phyloP scores from a whole-genome alignment of 2,329 filamentous ascomycete genomes.

The Penicillium brasilianum region DNA sequence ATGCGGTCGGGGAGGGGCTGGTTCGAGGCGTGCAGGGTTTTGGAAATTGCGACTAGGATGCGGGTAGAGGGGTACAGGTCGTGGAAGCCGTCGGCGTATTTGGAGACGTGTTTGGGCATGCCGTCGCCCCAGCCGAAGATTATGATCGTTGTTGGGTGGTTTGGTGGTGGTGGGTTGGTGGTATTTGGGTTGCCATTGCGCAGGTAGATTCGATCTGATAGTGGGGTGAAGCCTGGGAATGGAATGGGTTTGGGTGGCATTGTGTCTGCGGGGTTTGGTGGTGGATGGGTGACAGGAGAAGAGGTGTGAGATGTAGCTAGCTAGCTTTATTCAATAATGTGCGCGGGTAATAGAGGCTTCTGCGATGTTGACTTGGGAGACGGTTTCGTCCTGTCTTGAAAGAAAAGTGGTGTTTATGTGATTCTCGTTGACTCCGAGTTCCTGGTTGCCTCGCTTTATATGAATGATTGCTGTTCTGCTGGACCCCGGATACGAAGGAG shows the following conservation, averaged over 20 bases:
- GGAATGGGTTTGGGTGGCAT: conserved; percentile 28
- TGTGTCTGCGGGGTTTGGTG: not conserved
- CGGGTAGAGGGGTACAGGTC: conserved; percentile 57
- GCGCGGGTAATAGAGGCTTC: not conserved
- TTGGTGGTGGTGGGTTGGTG: conserved; percentile 35
- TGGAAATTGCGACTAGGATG: conserved; percentile 59
- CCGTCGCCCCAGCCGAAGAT: conserved; percentile 66
- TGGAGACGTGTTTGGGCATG: conserved; percentile 59
- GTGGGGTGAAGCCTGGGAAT: conserved; percentile 54
- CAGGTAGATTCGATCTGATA: conserved; percentile 56
- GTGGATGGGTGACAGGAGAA: not conserved
- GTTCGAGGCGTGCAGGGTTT: conserved; percentile 55
- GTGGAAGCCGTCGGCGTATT: conserved; percentile 61
- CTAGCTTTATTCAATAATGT: not conserved
- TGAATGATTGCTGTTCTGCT: not conserved
- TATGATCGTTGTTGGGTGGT: conserved; percentile 40
- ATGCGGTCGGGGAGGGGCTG: conserved; percentile 52
- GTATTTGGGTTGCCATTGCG: conserved; percentile 37
- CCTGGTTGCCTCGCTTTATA: not conserved
- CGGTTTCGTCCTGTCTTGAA: not conserved
- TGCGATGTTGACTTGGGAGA: not conserved
- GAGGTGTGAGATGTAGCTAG: too few relatives aligned
- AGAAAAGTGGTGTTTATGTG: not conserved
- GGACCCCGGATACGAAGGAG: not conserved
- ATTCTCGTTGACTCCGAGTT: not conserved